Base-by-base conservation (phyloP, 2,329 filamentous ascomycete species). In the Hymenoscyphus scutula region DNA sequence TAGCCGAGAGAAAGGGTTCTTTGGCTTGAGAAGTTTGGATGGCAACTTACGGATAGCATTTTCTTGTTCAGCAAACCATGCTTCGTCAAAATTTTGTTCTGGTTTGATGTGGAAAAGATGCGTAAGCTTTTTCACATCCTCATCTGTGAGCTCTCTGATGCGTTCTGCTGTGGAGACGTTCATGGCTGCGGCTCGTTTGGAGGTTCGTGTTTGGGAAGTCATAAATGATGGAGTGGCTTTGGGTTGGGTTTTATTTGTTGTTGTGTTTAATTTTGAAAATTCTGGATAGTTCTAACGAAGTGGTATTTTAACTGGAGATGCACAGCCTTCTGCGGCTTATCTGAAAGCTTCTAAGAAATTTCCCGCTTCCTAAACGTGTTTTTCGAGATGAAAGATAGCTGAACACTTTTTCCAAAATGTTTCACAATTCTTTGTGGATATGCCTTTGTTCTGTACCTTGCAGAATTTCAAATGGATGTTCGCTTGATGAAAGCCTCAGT, bases 31-130 rank as follows among this genome's bases (percentile, higher is more conserved):
- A 25, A 72, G 66, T 2, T 27, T 34, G 2, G 63, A n/a, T 17
- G 69, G 63, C 23, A 71, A 62, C 51, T 11, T 41, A 7, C 51
- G n/a, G 10, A 70, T 59, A 2, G 25, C 17, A 4, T 25, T n/a
- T 30, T 27, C 51, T 63, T 69, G 68, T 8, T 62, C 29, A 3
- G 17, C 34, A 3, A 68, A 48, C 68, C 68, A 69, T 25, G 30
- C 13, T 30, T 51, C 17, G 27, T 58, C 41, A 5, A 60, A 57
- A 1, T 10, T 5, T 5, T 13, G 37, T 8, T 30, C 45, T 0
- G 58, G 59, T 5, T 30, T 11, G 5, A 63, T 56, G 5, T 34
- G 29, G 19, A 70, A 64, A 19, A 69, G 61, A 41, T 61, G 56
- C 2, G 69, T 58, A 29, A 64, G 53, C 7, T 19, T 13, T 15